Base-by-base conservation (phyloP, 495 filamentous ascomycete genomes). In the Filosporella fistucella region DNA sequence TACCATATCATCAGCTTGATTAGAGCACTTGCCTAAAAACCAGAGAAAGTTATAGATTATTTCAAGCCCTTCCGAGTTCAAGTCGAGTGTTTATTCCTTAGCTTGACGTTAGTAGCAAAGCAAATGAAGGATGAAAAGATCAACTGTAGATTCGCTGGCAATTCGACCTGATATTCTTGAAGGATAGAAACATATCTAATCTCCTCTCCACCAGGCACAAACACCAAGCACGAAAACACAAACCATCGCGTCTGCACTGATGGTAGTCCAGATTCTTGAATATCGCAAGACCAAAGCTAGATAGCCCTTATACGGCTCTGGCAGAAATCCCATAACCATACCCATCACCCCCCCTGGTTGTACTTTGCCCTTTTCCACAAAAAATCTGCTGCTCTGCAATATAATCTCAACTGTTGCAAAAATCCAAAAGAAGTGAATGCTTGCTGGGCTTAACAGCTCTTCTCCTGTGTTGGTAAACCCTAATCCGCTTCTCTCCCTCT, bases 351-450 rank as follows among this genome's bases (percentile, higher is more conserved):
- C 73, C 12, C 66, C 68, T 68, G 23, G 61, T 56, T 46, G 56
- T 36, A 25, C 52, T 56, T 67, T 55, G 42, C 69, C 69, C 43
- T 72, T 75, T 40, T 85, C 81, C 42, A 84, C 29, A 54, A 89
- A 75, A 46, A 81, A 82, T 51, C 87, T 69, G 18, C 77, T 76
- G 7, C 76, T 77, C 51, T 86, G 77, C 54, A 95, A 61, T 24
- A 91, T 52, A 45, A 90, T 63, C 69, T 96, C 88, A 10, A 80
- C 86, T 2, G 88, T 89, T 17, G 85, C 81, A 59, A 96, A 96
- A 44, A 85, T 76, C 56, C 84, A 79, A 66, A 93, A 96, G 18
- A 76, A 72, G 36, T 74, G 77, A 40, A 21, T 52, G 47, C 45
- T 68, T 49, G 45, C 58, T 45, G 30, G 38, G 37, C 37, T 66